Base-by-base conservation (phyloP, 805 yeast genomes). In the Barnettozyma californica region DNA sequence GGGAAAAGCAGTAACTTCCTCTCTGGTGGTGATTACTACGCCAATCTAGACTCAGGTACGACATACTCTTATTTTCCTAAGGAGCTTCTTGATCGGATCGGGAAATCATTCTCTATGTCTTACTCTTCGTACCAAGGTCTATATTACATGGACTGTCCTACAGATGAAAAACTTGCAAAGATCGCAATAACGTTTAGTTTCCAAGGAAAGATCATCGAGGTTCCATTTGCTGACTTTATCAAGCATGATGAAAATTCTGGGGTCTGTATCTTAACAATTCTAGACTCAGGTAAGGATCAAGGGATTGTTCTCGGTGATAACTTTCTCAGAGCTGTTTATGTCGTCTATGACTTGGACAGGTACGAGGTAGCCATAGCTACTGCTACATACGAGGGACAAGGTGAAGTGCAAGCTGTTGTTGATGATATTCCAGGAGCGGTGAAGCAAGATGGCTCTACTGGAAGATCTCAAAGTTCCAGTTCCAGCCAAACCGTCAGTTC, bases 261-360 rank as follows among this genome's bases (percentile, higher is more conserved):
- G 1, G 59, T 67, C 19, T 80, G 84, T 66, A 73, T 70, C 6
- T 54, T 80, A 34, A 80, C 77, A 8, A 49, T 79, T 66, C 21
- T 80, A 84, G 66, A 74, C 70, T 7, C 54, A 79, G 35, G 81
- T 77, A 7, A 50, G 78, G 4, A 52, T 67, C 25, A 67, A 27
- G 68, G 68, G 25, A 49, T 65, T 2, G 70, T 74, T 8, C 61
- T 79, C 16, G 86, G 86, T 43, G 83, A 79, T 59, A 65, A 75
- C 5, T 76, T 81, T 62, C 59, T 81, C 48, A 68, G 76, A 50
- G 62, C 73, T 26, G 78, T 77, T 1, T 80, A 80, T 55, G 69
- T 74, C 36, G 83, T 79, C 41, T 81, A 71, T 49, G 83, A 81
- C 61, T 59, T 80, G 42, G 81, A 74, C 31, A 64, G 68, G 37